Evolutionary conservation across 371 early-diverging fungal genomes (phyloP), one percentile per base, ranked within the genome.

Genomic region (Chytridium lagenaria): DNA sequence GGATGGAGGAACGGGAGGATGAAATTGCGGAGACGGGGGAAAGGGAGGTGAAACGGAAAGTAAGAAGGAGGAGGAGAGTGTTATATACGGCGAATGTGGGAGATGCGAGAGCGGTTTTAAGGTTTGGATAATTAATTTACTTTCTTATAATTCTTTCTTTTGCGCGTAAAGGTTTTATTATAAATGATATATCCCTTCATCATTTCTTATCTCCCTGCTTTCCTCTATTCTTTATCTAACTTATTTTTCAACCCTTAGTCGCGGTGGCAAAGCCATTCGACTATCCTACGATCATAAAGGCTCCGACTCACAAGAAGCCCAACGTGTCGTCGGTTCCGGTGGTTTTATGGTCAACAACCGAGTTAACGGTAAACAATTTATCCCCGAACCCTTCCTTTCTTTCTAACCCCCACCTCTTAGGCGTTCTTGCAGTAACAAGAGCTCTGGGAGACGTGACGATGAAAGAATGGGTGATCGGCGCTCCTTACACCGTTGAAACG

Each of bases 201-300:
- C 44, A 38, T 55, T 36, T 26, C 50, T 52, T 26, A 23, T 38
- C 30, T 69, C 64, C 30, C 39, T 26, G 30, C 52, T n/a, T 70
- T 34, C 55, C 26, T 55, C 61, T 33, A 37, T n/a, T 26, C 50
- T 23, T 37, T 55, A 23, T 31, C 44, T 5, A 31, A 23, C 31
- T 44, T 59, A 19, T 68, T 0, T 70, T 65, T n/a, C 44, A 44
- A 44, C 44, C n/a, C 49, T 44, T 73, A 92, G 93, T 76, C 94
- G 96, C 50, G 82, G 89, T 66, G 95, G 95, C 10, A 83, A 86
- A 59, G 98, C 98, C 19, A 82, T 92, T 30, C 84, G 98, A 59
- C 88, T 98, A 26, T 93, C 97, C 0, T 98, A 98, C 74, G 98
- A 98, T 81, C 98, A 98, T 82, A 98, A 98, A 82, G 98, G 98